phyloP scores from a whole-genome alignment of 768 basidiomycete genomes.

The Leccinum boreale region DNA sequence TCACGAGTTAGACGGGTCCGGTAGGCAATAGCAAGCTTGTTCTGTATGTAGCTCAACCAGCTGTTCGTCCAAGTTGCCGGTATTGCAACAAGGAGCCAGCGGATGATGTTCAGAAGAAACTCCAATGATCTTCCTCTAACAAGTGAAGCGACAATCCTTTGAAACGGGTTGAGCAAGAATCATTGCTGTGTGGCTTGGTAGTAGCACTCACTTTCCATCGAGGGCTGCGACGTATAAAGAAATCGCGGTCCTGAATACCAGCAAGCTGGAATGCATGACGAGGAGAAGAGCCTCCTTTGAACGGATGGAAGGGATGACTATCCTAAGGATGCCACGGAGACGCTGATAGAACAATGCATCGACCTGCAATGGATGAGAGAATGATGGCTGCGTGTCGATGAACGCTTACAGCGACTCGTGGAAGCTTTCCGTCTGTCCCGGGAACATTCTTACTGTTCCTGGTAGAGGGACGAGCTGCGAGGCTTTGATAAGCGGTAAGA shows the following conservation, averaged over 20 bases:
- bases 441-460: conserved; percentile 8
- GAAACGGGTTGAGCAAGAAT: not conserved
- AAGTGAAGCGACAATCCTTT: conserved; percentile 90
- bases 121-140: conserved; percentile 78
- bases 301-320: conserved; percentile 82
- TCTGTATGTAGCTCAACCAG: conserved; percentile 91
- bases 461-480: conserved; percentile 44
- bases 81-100: conserved; percentile 89
- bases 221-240: conserved; percentile 92
- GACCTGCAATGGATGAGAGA: conserved; percentile 45
- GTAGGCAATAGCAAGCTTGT: conserved; percentile 87
- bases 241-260: conserved; percentile 87
- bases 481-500: conserved; percentile 54
- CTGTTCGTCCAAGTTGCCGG: conserved; percentile 93
- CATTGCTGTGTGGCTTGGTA: not conserved
- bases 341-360: conserved; percentile 89
- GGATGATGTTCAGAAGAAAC: conserved; percentile 81
- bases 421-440: conserved; percentile 39
- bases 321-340: conserved; percentile 70
- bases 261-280: conserved; percentile 82
- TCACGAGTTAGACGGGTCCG: conserved; percentile 81
- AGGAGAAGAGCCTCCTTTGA: conserved; percentile 89
- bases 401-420: conserved; percentile 64
- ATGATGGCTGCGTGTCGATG: not conserved
- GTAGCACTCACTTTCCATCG: conserved; percentile 73